Conservation (phyloP, 495 filamentous ascomycete species). For the Rhypophila decipiens region DNA sequence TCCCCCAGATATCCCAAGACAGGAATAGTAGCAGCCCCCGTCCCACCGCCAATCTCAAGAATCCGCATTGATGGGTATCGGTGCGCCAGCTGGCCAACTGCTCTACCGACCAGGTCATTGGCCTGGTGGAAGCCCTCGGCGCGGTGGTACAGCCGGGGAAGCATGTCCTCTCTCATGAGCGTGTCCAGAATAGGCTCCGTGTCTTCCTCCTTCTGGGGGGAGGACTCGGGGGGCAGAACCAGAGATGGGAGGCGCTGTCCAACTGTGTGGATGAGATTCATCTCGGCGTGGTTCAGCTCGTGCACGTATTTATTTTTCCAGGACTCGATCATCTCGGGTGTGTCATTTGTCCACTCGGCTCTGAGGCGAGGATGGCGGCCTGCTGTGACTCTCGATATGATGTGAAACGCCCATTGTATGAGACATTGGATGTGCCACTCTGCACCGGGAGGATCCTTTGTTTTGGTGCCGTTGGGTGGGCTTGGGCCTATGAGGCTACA, state of each 20-base stretch:
- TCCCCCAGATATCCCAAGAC: background rate
- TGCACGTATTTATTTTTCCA: background rate
- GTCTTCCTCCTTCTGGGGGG: slow-evolving; percentile 3
- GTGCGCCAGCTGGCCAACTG: slow-evolving; percentile 33
- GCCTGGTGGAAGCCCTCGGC: slow-evolving; percentile 19
- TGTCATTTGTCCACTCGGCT: slow-evolving; percentile 1
- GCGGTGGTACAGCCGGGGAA: slow-evolving; percentile 32
- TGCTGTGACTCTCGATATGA: background rate
- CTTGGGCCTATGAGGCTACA: background rate
- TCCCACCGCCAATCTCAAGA: slow-evolving; percentile 46
- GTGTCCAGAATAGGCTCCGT: slow-evolving; percentile 34
- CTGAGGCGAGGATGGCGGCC: background rate
- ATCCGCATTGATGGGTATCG: slow-evolving; percentile 39
- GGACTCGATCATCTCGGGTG: background rate
- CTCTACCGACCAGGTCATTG: slow-evolving; percentile 11
- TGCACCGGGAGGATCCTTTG: background rate
- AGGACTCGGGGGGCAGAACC: slow-evolving; percentile 12
- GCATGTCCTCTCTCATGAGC: slow-evolving; percentile 31
- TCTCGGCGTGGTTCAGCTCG: slow-evolving; percentile 3
- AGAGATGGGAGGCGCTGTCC: slow-evolving; percentile 18
- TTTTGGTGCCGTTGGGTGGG: too few relatives aligned
- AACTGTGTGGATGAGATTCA: slow-evolving; percentile 13
- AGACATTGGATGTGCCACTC: slow-evolving; percentile 1
- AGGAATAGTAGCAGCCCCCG: slow-evolving; percentile 19
- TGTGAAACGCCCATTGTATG: background rate